A percentile compares a stretch with the other conserved stretches of the same genome.
phyloP scores from a whole-genome alignment of 2,329 filamentous ascomycete species.

The Emericellopsis cladophorae region DNA sequence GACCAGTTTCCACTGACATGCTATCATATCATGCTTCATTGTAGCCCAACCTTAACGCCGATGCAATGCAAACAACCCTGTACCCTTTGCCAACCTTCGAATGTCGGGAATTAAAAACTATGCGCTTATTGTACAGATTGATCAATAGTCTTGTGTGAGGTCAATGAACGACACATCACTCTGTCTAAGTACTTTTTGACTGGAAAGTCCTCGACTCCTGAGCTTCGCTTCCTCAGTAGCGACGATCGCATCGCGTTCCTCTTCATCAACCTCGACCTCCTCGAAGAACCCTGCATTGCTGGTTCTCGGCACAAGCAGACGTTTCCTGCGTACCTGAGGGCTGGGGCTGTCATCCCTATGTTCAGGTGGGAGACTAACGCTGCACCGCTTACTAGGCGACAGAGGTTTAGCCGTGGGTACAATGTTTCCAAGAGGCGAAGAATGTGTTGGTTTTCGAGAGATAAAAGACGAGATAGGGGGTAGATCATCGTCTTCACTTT shows the following conservation, averaged over 20 bases:
- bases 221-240: background rate
- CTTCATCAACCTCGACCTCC: constrained; percentile 6
- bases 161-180: constrained; percentile 4
- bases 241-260: background rate
- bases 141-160: constrained; percentile 3
- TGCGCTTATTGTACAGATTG: background rate
- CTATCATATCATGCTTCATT: too few relatives aligned
- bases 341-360: too few relatives aligned
- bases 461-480: background rate
- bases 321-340: constrained; percentile 15
- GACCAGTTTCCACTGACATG: too few relatives aligned
- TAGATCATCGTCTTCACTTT: constrained; percentile 3
- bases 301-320: constrained; percentile 22
- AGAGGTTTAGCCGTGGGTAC: too few relatives aligned
- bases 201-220: background rate
- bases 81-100: too few relatives aligned
- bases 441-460: background rate
- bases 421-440: too few relatives aligned
- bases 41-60: too few relatives aligned
- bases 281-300: constrained; percentile 25
- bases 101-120: too few relatives aligned
- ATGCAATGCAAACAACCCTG: too few relatives aligned
- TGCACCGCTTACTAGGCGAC: too few relatives aligned
- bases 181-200: background rate
- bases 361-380: too few relatives aligned